phyloP scores from a whole-genome alignment of 257 asterid species.

The Lavandula angustifolia region DNA sequence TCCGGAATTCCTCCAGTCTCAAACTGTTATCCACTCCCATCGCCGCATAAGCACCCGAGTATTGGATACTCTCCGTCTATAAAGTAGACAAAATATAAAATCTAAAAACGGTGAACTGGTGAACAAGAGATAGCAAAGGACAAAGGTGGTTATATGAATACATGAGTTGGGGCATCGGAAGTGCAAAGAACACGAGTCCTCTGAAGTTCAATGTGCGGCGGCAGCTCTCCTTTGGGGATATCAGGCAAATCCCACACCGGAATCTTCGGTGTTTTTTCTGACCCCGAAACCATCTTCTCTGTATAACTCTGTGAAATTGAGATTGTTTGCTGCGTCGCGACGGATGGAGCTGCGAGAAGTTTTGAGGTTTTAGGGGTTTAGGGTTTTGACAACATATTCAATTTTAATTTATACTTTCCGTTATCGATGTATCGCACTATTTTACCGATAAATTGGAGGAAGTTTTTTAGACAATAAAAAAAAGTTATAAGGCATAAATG shows the following conservation, averaged over 20 bases:
- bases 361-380: neutral
- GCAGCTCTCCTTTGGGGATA: constrained; percentile 65
- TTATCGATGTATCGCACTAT: too few relatives aligned
- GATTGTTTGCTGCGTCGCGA: neutral
- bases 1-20: constrained; percentile 59
- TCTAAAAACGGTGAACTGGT: neutral
- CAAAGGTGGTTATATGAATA: neutral
- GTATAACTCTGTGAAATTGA: neutral
- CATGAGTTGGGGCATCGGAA: constrained; percentile 69
- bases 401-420: too few relatives aligned
- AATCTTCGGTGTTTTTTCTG: constrained; percentile 40
- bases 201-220: constrained; percentile 66
- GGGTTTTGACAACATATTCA: constrained; percentile 15
- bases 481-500: too few relatives aligned
- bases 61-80: constrained; percentile 65
- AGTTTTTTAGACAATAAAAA: too few relatives aligned
- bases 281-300: constrained; percentile 24
- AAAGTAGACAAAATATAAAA: constrained; percentile 15
- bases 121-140: neutral
- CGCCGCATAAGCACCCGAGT: constrained; percentile 81
- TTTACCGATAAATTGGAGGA: too few relatives aligned
- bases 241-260: constrained; percentile 93
- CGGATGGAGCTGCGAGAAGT: neutral
- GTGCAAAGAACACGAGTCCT: constrained; percentile 71
- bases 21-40: constrained; percentile 89